These are phyloP conservation scores for Aurifilum marmelostoma DNA, from an alignment of 2,329 filamentous ascomycete species.

Conservation along the genomic window DNA sequence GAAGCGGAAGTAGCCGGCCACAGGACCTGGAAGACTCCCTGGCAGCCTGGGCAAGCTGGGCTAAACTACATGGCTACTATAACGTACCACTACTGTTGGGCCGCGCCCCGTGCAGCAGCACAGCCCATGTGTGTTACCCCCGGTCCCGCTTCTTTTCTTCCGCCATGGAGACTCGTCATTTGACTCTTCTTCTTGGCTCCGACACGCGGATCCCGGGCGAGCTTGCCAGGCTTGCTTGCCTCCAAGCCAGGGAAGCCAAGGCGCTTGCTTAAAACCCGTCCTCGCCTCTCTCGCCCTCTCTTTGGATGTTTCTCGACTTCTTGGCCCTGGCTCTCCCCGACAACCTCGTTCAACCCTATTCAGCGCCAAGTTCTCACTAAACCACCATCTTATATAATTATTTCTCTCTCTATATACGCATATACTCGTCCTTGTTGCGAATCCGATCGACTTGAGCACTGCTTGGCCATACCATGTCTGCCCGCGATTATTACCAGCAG, in stretches of 20 bases:
- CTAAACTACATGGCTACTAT: no score
- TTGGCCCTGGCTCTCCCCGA: conserved; percentile 10
- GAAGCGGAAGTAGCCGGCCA: neutral
- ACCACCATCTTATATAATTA: conserved; percentile 2
- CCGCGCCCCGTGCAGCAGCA: neutral
- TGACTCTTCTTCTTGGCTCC: conserved; percentile 11
- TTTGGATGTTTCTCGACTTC: neutral
- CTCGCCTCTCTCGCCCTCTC: neutral
- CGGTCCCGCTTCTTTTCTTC: conserved; percentile 1
- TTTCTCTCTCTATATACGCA: neutral
- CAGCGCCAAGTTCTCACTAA: conserved; percentile 22
- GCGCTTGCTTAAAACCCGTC: conserved; percentile 20
- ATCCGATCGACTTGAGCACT: conserved; percentile 10
- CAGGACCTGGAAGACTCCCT: neutral
- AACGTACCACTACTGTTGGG: neutral
- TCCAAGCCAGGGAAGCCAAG: neutral
- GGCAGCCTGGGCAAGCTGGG: no score
- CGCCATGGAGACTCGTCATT: conserved; percentile 3
- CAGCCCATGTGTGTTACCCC: neutral
- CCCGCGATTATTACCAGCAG: conserved; percentile 43
- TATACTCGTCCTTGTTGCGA: neutral
- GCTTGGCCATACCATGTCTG: conserved; percentile 38
- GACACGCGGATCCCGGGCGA: conserved; percentile 15
- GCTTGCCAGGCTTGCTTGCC: conserved; percentile 5
- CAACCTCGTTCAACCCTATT: conserved; percentile 16